Base-by-base conservation (phyloP, 768 basidiomycete genomes). In the Lepiota venenata region DNA sequence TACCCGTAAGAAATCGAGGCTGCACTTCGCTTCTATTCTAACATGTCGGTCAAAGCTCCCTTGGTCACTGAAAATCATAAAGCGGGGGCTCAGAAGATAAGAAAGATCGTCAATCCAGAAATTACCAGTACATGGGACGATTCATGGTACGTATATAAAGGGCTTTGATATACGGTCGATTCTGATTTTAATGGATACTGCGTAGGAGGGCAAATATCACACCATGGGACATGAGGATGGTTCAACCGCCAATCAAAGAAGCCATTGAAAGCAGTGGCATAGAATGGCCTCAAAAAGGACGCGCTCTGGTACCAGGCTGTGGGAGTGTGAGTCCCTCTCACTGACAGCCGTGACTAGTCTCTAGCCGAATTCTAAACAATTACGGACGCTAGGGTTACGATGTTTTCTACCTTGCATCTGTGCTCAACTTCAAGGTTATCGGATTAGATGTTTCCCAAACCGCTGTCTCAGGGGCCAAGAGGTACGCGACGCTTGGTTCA, bases 181-280 rank as follows among this genome's bases (percentile, higher is more conserved):
- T n/a, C 3, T 39, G 10, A 32, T 7, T 32, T 11, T 32, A 11
- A 32, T 32, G 32, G 9, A 8, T 21, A 18, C 16, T 25, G 20
- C 58, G n/a, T n/a, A 80, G 82, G 82, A 68, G 77, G 60, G 57
- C 64, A 0, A 68, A 72, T 0, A 49, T 80, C 1, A 85, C 82
- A 0, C 87, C 87, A 1, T 88, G 87, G 86, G 85, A 88, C 57
- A 61, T 62, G 7, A 78, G 83, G 3, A 65, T 69, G 9, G 60
- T 72, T 3, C 85, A 87, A 58, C 83, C 80, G 7, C 74, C 84
- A 1, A 67, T 88, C 53, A 66, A 64, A 20, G 79, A 82, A 43
- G 63, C 85, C 1, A 61, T 87, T 25, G 68, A 77, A 42, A 11
- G n/a, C n/a, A 35, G 35, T 5, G 66, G 70, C 27, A 58, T 82